A percentile compares a stretch with the other conserved stretches of the same genome.
These are phyloP conservation scores for Cladobotryum mycophilum DNA, from an alignment of 2,329 filamentous ascomycete species.

Conservation along the genomic window DNA sequence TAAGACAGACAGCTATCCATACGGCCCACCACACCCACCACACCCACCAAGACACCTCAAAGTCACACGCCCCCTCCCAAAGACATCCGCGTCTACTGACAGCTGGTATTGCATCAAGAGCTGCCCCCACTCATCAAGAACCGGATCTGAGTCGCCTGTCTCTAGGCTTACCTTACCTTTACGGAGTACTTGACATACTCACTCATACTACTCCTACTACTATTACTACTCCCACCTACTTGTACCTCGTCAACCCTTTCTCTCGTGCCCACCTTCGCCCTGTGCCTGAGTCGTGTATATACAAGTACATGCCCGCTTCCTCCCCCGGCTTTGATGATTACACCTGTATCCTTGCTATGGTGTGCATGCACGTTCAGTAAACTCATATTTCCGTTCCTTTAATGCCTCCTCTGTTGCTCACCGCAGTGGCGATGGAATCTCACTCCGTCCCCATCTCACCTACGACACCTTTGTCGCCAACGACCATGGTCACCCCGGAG, in stretches of 20 bases:
- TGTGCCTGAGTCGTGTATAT: constrained; percentile 1
- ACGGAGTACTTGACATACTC: no score
- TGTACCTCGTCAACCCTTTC: neutral
- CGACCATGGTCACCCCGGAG: neutral
- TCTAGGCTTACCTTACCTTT: neutral
- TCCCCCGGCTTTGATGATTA: no score
- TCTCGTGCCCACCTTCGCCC: no score
- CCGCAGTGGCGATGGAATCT: constrained; percentile 6
- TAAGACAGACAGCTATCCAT: neutral
- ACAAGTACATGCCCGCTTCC: no score
- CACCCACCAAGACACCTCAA: neutral
- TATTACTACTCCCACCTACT: no score
- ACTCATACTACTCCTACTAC: neutral
- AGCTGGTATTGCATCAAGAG: constrained; percentile 3
- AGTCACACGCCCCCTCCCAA: neutral
- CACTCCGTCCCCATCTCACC: constrained; percentile 3
- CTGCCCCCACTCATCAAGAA: constrained; percentile 6
- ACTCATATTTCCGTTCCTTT: neutral
- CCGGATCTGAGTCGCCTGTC: constrained; percentile 11
- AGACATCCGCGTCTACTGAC: constrained; percentile 11
- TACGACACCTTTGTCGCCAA: neutral
- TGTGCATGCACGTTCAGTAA: neutral
- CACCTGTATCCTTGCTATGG: neutral
- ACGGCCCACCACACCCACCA: neutral
- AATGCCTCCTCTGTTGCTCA: neutral